phyloP scores from a whole-genome alignment of 1,284 basidiomycete genomes.

The Boletellus deceptivus region DNA sequence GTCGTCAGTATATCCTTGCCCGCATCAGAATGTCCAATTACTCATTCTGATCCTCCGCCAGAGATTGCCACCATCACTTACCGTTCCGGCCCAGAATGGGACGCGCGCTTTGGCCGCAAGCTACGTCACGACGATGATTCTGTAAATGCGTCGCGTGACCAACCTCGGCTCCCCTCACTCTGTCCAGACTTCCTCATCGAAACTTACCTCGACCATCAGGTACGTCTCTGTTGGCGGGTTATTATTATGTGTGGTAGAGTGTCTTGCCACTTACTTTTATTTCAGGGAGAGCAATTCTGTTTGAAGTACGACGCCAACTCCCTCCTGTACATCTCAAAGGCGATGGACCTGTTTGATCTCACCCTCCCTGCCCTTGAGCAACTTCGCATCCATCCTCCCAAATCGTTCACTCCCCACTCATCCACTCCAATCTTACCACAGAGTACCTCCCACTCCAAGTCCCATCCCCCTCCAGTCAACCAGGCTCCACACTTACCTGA shows the following conservation, averaged over 20 bases:
- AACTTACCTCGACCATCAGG: constrained; percentile 97
- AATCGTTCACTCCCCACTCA: constrained; percentile 25
- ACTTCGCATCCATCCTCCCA: constrained; percentile 50
- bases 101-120: constrained; percentile 89
- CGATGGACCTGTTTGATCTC: constrained; percentile 99
- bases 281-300: constrained; percentile 88
- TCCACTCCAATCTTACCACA: constrained; percentile 26
- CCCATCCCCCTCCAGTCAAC: constrained; percentile 65
- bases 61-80: constrained; percentile 99
- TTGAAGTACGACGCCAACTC: constrained; percentile 99
- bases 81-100: constrained; percentile 98
- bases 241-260: too few relatives aligned
- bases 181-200: constrained; percentile 99
- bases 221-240: constrained; percentile 21
- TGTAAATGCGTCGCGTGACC: constrained; percentile 2
- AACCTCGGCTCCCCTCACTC: constrained; percentile 64
- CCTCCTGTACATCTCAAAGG: constrained; percentile 97
- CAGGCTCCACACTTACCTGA: constrained; percentile 76
- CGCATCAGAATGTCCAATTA: not conserved
- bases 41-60: constrained; percentile 31
- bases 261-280: constrained; percentile 1
- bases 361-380: constrained; percentile 74
- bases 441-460: constrained; percentile 60
- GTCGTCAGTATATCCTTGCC: constrained; percentile 59
- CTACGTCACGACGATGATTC: constrained; percentile 37